Percentiles rank a stretch among this genome's conserved stretches.
phyloP scores from a whole-genome alignment of 1,284 basidiomycete genomes.

The Trichosporon coremiiforme region DNA sequence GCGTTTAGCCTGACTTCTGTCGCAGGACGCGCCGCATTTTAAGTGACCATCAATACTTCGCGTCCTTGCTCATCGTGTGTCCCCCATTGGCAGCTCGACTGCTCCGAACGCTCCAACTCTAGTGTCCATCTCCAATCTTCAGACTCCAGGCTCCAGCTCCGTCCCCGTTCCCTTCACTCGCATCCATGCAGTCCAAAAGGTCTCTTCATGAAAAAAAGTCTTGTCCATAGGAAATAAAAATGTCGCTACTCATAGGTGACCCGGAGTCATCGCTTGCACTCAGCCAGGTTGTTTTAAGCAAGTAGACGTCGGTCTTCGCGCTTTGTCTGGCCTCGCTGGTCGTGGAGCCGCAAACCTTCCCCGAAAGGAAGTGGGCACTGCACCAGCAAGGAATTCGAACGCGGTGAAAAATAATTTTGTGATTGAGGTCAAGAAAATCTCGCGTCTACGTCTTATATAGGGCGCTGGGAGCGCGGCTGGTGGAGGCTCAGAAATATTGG shows the following conservation, averaged over 20 bases:
- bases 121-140: too few relatives aligned
- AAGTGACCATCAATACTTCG: too few relatives aligned
- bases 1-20: too few relatives aligned
- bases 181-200: too few relatives aligned
- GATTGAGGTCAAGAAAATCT: conserved; percentile 27
- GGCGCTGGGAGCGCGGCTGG: background rate
- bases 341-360: conserved; percentile 27
- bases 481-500: background rate
- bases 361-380: conserved; percentile 31
- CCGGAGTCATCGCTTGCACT: conserved; percentile 46
- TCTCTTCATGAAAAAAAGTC: background rate
- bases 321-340: conserved; percentile 47
- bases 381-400: conserved; percentile 40
- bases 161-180: too few relatives aligned
- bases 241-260: conserved; percentile 53
- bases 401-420: conserved; percentile 33
- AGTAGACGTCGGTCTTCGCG: conserved; percentile 42
- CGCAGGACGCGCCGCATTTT: too few relatives aligned
- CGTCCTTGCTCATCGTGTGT: too few relatives aligned
- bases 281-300: conserved; percentile 50
- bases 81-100: too few relatives aligned
- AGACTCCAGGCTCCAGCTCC: too few relatives aligned
- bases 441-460: conserved; percentile 11
- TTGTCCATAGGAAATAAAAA: conserved; percentile 18
- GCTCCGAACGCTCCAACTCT: too few relatives aligned